Conservation (phyloP, 257 asterid species). For the Marsdenia floribunda region DNA sequence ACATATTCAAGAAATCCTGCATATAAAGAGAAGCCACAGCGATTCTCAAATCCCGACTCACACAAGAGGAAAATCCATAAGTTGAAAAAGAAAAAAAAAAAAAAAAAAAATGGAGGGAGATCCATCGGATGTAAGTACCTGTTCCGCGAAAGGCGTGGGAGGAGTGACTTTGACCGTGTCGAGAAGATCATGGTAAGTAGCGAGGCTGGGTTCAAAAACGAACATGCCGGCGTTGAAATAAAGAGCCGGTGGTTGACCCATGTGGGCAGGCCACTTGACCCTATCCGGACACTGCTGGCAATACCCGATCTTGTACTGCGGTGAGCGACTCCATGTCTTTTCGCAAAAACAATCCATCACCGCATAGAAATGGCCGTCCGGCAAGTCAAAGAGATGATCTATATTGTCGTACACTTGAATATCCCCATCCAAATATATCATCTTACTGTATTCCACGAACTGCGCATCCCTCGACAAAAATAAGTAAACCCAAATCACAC, state of each 20-base stretch:
- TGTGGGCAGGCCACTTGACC: conserved; percentile 45
- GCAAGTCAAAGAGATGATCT: conserved; percentile 56
- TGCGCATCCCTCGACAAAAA: not conserved
- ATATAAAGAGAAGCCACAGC: not conserved
- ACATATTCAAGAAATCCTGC: conserved; percentile 28
- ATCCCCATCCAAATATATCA: conserved; percentile 73
- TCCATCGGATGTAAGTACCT: conserved; percentile 27
- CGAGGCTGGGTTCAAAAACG: conserved; percentile 40
- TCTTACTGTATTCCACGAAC: conserved; percentile 63
- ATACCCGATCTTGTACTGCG: conserved; percentile 20
- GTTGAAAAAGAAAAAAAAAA: no score
- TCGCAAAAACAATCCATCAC: conserved; percentile 56
- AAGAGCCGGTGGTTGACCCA: conserved; percentile 42
- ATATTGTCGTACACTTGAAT: conserved; percentile 64
- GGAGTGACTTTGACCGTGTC: conserved; percentile 37
- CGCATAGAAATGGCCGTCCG: conserved; percentile 40
- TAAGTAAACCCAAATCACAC: no score
- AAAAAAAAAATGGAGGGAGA: no score
- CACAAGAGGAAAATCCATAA: no score
- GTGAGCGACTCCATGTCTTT: conserved; percentile 19
- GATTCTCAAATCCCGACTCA: no score
- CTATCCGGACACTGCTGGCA: conserved; percentile 37
- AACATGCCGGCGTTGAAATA: conserved; percentile 70
- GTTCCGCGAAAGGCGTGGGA: conserved; percentile 66
- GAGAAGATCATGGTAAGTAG: conserved; percentile 38